Conservation (phyloP, 305 asterid genomes). For the Solanum hybrid region DNA sequence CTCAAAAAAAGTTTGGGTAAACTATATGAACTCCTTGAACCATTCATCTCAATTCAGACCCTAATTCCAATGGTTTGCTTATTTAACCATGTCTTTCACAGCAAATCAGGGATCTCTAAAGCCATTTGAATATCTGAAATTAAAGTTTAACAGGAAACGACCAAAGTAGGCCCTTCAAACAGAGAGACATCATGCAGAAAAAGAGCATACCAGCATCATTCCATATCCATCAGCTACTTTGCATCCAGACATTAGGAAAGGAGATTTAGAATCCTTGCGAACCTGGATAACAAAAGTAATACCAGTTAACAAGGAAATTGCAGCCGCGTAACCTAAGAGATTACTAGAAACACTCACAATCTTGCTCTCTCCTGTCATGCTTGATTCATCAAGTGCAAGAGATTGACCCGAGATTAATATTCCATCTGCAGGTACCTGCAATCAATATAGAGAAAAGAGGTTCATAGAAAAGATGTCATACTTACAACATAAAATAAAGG, state of each 20-base stretch:
- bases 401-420: conserved; percentile 69
- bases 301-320: conserved; percentile 6
- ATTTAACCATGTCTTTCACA: neutral
- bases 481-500: neutral
- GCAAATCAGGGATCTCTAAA: neutral
- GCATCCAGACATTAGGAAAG: conserved; percentile 95
- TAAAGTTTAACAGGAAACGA: neutral
- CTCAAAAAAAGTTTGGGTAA: neutral
- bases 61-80: neutral
- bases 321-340: neutral
- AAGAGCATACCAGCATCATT: conserved; percentile 66
- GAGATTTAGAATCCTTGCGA: conserved; percentile 73
- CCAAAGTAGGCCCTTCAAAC: neutral
- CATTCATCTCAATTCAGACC: neutral
- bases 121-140: neutral
- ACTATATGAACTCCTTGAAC: neutral
- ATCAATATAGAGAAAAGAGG: conserved; percentile 6
- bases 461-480: neutral
- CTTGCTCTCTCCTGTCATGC: conserved; percentile 99
- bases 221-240: conserved; percentile 98
- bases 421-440: conserved; percentile 95
- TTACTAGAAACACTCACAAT: conserved; percentile 42
- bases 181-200: neutral
- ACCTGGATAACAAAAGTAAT: conserved; percentile 37
- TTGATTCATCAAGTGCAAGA: conserved; percentile 87